A percentile compares a stretch with the other conserved stretches of the same genome.
These are phyloP conservation scores for Hymenoscyphus repandus DNA, from an alignment of 2,329 filamentous ascomycete species.

Conservation along the genomic window DNA sequence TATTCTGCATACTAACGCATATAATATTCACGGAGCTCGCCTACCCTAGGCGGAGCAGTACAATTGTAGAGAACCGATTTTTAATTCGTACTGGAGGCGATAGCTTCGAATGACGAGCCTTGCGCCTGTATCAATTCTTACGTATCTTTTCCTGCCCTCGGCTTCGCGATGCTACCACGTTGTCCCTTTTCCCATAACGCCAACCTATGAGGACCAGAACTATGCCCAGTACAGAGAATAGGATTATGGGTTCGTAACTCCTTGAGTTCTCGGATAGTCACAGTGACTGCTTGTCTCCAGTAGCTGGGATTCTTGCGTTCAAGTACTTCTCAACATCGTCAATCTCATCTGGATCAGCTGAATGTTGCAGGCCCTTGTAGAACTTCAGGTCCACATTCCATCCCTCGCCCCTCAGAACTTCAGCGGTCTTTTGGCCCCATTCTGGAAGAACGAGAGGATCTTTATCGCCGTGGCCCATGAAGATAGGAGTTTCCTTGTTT, in stretches of 20 bases:
- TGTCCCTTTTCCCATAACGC: not conserved
- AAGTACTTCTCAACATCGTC: conserved; percentile 69
- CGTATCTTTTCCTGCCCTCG: too few species aligned
- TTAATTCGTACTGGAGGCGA: too few species aligned
- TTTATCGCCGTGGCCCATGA: conserved; percentile 80
- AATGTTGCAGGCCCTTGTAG: conserved; percentile 64
- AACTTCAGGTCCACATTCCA: conserved; percentile 70
- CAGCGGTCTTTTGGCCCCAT: conserved; percentile 63
- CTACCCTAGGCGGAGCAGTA: too few species aligned
- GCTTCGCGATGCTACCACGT: not conserved
- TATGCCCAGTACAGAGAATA: not conserved
- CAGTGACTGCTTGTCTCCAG: conserved; percentile 31
- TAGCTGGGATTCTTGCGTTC: conserved; percentile 39
- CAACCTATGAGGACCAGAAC: not conserved
- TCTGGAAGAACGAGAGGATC: conserved; percentile 68
- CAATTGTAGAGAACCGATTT: too few species aligned
- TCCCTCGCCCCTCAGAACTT: conserved; percentile 62
- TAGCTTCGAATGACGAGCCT: too few species aligned
- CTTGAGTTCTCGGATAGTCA: conserved; percentile 17
- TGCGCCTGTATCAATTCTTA: too few species aligned
- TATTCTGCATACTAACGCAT: too few species aligned
- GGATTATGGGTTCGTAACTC: not conserved
- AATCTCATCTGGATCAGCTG: conserved; percentile 71
- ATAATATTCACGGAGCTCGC: too few species aligned
- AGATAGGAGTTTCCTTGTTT: conserved; percentile 75